Base-by-base conservation (phyloP, 139 green algal species). In the Gonium pectorale region DNA sequence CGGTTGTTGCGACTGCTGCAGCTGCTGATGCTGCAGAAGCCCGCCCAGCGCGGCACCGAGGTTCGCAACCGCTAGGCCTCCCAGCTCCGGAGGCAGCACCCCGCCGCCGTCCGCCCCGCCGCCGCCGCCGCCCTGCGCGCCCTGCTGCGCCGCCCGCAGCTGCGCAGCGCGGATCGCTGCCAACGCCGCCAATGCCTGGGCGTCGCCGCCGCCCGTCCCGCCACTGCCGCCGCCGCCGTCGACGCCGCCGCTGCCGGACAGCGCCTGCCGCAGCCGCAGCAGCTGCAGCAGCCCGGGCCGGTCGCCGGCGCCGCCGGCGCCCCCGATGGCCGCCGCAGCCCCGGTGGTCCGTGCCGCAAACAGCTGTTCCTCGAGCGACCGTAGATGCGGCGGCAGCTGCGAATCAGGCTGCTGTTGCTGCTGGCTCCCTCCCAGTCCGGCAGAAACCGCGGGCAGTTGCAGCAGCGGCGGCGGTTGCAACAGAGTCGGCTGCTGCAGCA, bases 31-130 rank as follows among this genome's bases (percentile, higher is more conserved):
- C 6, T 38, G 40, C 21, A 46, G 44, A 29, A 33, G 3, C 29
- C 31, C 44, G 5, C 43, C 72, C 0, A 35, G 24, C 2, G 59
- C 29, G 9, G 74, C 56, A 29, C 37, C 52, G 0, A 80, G 51
- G 51, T 80, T 80, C 24, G 72, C 72, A 0, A 44, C 68, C n/a
- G 72, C 72, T 21, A 80, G 35, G 5, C 52, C 72, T 11, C 52
- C 26, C 35, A 67, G 51, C 26, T 80, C 72, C 29, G 52, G 37
- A 2, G 0, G 31, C 51, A 54, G 68, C 70, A 9, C 38, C 46
- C 70, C 46, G 46, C 46, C 46, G 46, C 13, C 46, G 11, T 11
- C 70, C 27, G 64, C 35, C 44, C 68, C 44, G 43, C 43, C 62
- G 43, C 24, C 60, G 64, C 64, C 46, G 35, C 68, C 44, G 62